phyloP scores from a whole-genome alignment of 2,329 filamentous ascomycete species.

The Scedosporium apiospermum region DNA sequence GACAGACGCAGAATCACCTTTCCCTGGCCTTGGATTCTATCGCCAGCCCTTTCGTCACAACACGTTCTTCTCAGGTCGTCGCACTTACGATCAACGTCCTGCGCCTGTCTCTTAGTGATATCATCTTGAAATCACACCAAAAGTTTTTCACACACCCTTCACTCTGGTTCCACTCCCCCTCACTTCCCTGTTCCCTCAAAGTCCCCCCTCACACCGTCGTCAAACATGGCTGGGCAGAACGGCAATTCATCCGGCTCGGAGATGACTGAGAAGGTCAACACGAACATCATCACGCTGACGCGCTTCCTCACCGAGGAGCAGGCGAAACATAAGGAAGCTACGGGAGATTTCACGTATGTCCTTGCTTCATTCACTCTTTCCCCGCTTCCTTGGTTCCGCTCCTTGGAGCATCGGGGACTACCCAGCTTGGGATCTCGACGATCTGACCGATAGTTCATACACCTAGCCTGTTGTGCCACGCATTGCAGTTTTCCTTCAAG shows the following conservation, averaged over 20 bases:
- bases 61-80: too few relatives aligned
- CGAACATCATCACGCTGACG: conserved; percentile 89
- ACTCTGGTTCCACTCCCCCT: neutral
- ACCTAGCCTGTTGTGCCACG: conserved; percentile 81
- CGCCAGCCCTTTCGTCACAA: too few relatives aligned
- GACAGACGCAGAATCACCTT: too few relatives aligned
- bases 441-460: neutral
- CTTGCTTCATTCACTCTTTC: neutral
- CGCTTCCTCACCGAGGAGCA: conserved; percentile 96
- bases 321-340: conserved; percentile 83
- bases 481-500: conserved; percentile 99
- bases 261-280: conserved; percentile 74
- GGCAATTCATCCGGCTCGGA: conserved; percentile 31
- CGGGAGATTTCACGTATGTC: conserved; percentile 89
- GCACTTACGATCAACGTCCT: too few relatives aligned
- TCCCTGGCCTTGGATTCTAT: too few relatives aligned
- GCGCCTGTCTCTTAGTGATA: too few relatives aligned
- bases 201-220: neutral
- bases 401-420: neutral
- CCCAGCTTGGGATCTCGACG: too few relatives aligned
- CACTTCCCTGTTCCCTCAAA: neutral
- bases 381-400: neutral
- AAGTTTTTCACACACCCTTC: too few relatives aligned
- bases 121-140: neutral
- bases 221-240: conserved; percentile 8